Evolutionary conservation across 345 rosid species (phyloP).

Genomic region (Populus ilicifolia): DNA sequence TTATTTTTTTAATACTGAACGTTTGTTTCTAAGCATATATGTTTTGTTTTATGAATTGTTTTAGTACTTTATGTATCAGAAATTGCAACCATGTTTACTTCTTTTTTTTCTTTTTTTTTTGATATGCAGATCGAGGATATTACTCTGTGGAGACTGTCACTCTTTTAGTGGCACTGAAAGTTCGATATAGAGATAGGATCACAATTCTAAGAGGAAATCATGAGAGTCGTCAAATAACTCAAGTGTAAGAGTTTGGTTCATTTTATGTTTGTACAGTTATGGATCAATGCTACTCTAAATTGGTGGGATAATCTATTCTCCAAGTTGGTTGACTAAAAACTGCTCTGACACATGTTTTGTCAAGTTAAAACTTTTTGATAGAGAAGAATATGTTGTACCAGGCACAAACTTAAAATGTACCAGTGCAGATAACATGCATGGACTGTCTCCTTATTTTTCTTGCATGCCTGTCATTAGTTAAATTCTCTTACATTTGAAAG

Average conservation of each 20-base stretch:
- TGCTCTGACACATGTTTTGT: background rate
- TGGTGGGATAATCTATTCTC: background rate
- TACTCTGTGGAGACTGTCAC: constrained; percentile 39
- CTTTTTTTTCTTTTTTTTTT: background rate
- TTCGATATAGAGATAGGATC: constrained; percentile 37
- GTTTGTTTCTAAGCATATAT: background rate
- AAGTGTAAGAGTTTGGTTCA: constrained; percentile 27
- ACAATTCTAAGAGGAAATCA: constrained; percentile 36
- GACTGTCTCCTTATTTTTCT: background rate
- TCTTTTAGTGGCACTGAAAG: constrained; percentile 33
- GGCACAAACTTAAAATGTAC: background rate
- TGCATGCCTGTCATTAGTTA: background rate
- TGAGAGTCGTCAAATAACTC: constrained; percentile 37
- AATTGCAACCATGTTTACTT: background rate
- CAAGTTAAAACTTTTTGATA: background rate
- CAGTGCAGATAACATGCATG: background rate
- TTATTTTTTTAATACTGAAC: background rate
- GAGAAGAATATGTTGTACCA: background rate
- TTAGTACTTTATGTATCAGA: background rate
- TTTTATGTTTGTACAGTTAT: background rate
- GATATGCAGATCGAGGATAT: constrained; percentile 32
- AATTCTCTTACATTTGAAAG: background rate
- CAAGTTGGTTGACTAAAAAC: background rate
- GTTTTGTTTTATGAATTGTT: background rate
- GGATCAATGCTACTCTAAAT: background rate